Percentiles rank a stretch among this genome's conserved stretches.
These are phyloP conservation scores for Fusarium odoratissimum DNA, from an alignment of 2,329 filamentous ascomycete species.

Conservation along the genomic window DNA sequence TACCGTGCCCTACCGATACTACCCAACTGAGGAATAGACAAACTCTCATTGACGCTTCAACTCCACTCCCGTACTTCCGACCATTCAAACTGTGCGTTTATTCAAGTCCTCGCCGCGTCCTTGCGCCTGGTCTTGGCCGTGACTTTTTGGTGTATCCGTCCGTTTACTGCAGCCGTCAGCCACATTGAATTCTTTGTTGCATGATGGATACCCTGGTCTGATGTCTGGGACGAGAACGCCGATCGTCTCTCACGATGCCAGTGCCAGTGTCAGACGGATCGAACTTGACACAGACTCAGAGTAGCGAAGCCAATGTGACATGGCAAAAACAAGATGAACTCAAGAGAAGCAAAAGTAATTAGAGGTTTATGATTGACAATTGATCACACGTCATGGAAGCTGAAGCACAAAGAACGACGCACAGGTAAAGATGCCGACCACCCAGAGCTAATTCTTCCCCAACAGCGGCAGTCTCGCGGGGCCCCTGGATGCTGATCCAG, in stretches of 20 bases:
- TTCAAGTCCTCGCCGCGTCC: conserved; percentile 40
- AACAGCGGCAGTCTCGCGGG: conserved; percentile 34
- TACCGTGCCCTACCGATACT: conserved; percentile 34
- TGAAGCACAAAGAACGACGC: conserved; percentile 1
- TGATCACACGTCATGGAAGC: background rate
- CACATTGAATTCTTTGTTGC: conserved; percentile 40
- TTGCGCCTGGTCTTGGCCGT: conserved; percentile 43
- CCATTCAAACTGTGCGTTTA: conserved; percentile 25
- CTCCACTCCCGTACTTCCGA: conserved; percentile 31
- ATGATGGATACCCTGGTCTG: conserved; percentile 41
- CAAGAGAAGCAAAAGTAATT: background rate
- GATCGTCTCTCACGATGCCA: conserved; percentile 18
- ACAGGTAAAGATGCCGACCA: conserved; percentile 10
- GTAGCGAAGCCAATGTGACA: conserved; percentile 32
- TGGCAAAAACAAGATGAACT: background rate
- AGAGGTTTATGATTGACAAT: background rate
- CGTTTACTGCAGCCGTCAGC: conserved; percentile 28
- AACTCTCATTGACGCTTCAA: conserved; percentile 31
- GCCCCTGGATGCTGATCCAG: conserved; percentile 23
- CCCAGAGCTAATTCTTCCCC: conserved; percentile 8
- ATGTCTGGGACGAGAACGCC: conserved; percentile 37
- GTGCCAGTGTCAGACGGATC: background rate
- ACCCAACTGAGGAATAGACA: conserved; percentile 30
- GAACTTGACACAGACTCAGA: conserved; percentile 17
- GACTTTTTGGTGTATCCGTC: conserved; percentile 16